A percentile compares a stretch with the other conserved stretches of the same genome.
Evolutionary conservation across 225 moss, liverwort and hornwort genomes (phyloP).

Genomic region (Pseudisothecium myosuroides): DNA sequence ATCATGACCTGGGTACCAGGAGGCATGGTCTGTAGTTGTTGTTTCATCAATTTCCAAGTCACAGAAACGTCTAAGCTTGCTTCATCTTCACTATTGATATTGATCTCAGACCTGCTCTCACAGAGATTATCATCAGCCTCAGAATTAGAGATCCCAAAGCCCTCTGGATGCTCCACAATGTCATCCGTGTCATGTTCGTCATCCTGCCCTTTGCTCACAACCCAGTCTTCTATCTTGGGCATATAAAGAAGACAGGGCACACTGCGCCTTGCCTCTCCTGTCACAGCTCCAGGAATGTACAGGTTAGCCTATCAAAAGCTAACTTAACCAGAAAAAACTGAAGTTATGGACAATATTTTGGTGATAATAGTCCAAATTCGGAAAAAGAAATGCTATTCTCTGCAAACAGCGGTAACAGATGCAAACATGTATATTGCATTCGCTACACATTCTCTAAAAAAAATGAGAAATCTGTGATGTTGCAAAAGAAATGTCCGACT

Average conservation of each 20-base stretch:
- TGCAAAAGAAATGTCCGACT: neutral
- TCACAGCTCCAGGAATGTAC: neutral
- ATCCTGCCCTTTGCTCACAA: conserved; percentile 16
- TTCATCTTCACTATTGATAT: neutral
- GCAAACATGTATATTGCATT: neutral
- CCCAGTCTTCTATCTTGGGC: conserved; percentile 83
- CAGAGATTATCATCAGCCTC: neutral
- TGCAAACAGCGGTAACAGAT: neutral
- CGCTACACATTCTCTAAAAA: neutral
- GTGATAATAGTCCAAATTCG: neutral
- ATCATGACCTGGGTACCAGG: conserved; percentile 59
- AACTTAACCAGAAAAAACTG: neutral
- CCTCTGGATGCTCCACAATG: conserved; percentile 20
- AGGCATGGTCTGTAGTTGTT: conserved; percentile 55
- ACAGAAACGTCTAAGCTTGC: conserved; percentile 20
- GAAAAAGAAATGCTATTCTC: neutral
- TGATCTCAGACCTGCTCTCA: conserved; percentile 3
- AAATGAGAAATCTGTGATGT: neutral
- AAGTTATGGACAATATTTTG: neutral
- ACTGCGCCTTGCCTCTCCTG: conserved; percentile 56
- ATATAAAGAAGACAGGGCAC: conserved; percentile 58
- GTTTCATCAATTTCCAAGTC: conserved; percentile 63
- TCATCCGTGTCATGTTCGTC: neutral
- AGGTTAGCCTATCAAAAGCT: neutral
- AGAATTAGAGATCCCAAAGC: conserved; percentile 15